Base-by-base conservation (phyloP, 192 early-diverging fungal species). In the Coemansia guatemalensis region DNA sequence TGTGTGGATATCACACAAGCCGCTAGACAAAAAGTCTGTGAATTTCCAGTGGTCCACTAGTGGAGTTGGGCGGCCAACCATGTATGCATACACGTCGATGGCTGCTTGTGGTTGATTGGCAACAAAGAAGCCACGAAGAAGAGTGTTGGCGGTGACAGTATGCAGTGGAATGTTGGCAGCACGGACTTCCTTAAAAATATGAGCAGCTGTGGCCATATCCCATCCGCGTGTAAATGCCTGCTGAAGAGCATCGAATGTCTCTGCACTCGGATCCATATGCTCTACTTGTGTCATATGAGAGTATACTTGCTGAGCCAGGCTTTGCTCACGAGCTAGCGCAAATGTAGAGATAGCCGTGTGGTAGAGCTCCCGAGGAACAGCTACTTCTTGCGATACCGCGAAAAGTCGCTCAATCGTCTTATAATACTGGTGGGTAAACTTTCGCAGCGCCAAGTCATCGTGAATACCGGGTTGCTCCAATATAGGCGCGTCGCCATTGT, bases 61-160 rank as follows among this genome's bases (percentile, higher is more conserved):
- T 4, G 77, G 77, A 5, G 60, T 29, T 0, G 77, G 71, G 2
- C 77, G 71, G n/a, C 71, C 72, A 6, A 67, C 68, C 33, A 74
- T 53, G 26, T 67, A 58, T 12, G 72, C 64, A 23, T 80, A 80
- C 4, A 69, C 58, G 6, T 53, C 48, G 4, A 80, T 44, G 1
- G 77, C 77, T 0, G 56, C 24, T 0, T 68, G 32, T 0, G 67
- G 64, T n/a, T 48, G 49, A 5, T 41, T 30, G 7, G 62, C 60
- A 8, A 12, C 27, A 21, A 79, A 35, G 39, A 63, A 63, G 8
- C 71, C 76, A 24, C 60, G 60, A 7, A 74, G 65, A 18, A 74
- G 64, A 11, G 57, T 57, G 25, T 69, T 62, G 3, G 62, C 67
- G 6, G 76, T 63, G n/a, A 69, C 48, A 11, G 27, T 23, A 57